phyloP scores from a whole-genome alignment of 2,329 filamentous ascomycete genomes.

The Ophiosphaerella herpotricha region DNA sequence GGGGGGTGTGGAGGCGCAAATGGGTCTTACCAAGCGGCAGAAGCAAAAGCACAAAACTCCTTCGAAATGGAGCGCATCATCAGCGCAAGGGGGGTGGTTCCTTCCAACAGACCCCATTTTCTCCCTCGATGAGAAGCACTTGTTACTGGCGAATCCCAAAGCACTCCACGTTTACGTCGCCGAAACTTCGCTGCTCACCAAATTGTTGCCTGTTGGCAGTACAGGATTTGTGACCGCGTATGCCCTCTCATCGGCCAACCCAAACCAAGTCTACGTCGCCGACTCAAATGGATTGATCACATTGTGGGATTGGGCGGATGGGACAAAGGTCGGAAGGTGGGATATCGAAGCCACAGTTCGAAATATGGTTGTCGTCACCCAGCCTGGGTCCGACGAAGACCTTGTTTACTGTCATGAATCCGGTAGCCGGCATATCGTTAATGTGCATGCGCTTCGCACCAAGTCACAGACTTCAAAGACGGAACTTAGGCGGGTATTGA shows the following conservation, averaged over 20 bases:
- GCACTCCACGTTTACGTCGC: conserved; percentile 82
- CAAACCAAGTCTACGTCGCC: conserved; percentile 59
- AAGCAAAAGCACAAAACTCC: conserved; percentile 26
- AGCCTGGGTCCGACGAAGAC: conserved; percentile 36
- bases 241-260: conserved; percentile 56
- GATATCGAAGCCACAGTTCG: conserved; percentile 45
- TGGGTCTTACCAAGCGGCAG: conserved; percentile 14
- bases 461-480: conserved; percentile 32
- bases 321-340: conserved; percentile 51
- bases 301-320: conserved; percentile 63
- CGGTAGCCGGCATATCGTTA: conserved; percentile 47
- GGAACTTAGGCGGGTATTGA: conserved; percentile 44
- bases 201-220: conserved; percentile 63
- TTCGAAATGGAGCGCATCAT: conserved; percentile 46
- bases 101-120: conserved; percentile 62
- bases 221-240: conserved; percentile 55
- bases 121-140: conserved; percentile 61
- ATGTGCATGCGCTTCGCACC: conserved; percentile 40
- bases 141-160: conserved; percentile 75
- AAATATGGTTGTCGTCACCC: conserved; percentile 36
- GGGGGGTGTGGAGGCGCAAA: conserved; percentile 1
- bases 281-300: conserved; percentile 57
- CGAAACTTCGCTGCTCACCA: conserved; percentile 77
- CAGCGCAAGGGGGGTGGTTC: conserved; percentile 60
- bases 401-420: conserved; percentile 47